Conservation (phyloP, 1,284 basidiomycete genomes). For the Puccinia sorghi region DNA sequence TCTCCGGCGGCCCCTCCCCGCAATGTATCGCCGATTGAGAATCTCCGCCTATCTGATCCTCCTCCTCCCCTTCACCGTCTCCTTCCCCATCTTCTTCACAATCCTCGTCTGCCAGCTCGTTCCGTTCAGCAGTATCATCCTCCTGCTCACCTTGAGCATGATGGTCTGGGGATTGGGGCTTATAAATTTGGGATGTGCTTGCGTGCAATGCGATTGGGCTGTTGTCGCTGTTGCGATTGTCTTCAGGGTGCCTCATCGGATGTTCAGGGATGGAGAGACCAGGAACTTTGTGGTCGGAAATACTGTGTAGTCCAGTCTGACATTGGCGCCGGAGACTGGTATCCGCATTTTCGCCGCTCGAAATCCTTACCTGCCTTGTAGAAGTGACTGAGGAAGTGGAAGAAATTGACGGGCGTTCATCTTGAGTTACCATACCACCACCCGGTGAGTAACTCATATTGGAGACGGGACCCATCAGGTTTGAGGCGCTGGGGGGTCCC, state of each 20-base stretch:
- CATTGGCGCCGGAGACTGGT: background rate
- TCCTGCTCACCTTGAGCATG: background rate
- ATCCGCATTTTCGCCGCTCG: background rate
- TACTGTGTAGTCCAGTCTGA: background rate
- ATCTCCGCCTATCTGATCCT: conserved; percentile 9
- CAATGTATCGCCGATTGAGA: background rate
- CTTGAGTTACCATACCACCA: conserved; percentile 4
- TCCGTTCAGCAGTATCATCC: background rate
- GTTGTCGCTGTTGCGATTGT: background rate
- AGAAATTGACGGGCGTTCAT: conserved; percentile 20
- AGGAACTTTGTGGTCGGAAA: background rate
- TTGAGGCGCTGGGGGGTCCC: conserved; percentile 14
- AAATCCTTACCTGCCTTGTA: conserved; percentile 1
- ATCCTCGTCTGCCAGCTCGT: background rate
- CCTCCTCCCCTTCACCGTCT: background rate
- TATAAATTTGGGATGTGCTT: too few species aligned
- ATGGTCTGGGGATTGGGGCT: background rate
- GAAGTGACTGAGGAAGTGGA: conserved; percentile 5
- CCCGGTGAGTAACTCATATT: background rate
- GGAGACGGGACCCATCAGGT: background rate
- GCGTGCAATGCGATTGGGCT: too few species aligned
- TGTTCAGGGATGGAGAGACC: background rate
- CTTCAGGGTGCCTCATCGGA: background rate
- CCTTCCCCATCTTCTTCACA: background rate
- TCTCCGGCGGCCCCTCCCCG: background rate